Base-by-base conservation (phyloP, 2,329 filamentous ascomycete species). In the Trichoderma polysporum region DNA sequence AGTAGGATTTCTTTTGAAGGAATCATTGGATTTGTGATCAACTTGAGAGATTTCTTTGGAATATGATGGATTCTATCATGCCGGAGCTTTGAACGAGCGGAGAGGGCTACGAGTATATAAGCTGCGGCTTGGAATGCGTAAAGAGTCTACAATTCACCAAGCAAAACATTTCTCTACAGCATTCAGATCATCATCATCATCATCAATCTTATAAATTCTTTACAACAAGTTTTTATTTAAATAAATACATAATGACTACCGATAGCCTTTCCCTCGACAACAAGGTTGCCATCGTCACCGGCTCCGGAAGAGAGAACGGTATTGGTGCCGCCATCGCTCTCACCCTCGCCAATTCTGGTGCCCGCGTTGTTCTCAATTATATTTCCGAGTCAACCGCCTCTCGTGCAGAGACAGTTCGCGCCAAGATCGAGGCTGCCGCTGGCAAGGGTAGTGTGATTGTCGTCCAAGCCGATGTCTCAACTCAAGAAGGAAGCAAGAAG, bases 201-300 rank as follows among this genome's bases (percentile, higher is more conserved):
- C n/a, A n/a, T n/a, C n/a, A n/a, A n/a, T n/a, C n/a, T n/a, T n/a
- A n/a, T n/a, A n/a, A n/a, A n/a, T n/a, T n/a, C n/a, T n/a, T n/a
- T n/a, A n/a, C n/a, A n/a, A n/a, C n/a, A n/a, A n/a, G n/a, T n/a
- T 13, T 45, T 45, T 19, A 45, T 3, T 22, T 22, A 4, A 15
- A 19, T 45, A 22, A 45, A 3, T 9, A 4, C 13, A 64, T 17
- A 45, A 62, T 62, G 59, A 25, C 47, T 22, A 27, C 41, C 15
- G 50, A 64, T 15, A 56, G 35, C 25, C 60, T 70, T 13, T 79
- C 78, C 3, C 77, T 82, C 27, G 69, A 71, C 39, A 76, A 76
- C 66, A 81, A 82, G 68, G 70, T 74, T 1, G 80, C 79, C 70
- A 77, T 82, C 49, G 70, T 82, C 52, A 82, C 80, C 1, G 80